Conservation (phyloP, 2,329 filamentous ascomycete species). For the Arthroderma uncinatum region DNA sequence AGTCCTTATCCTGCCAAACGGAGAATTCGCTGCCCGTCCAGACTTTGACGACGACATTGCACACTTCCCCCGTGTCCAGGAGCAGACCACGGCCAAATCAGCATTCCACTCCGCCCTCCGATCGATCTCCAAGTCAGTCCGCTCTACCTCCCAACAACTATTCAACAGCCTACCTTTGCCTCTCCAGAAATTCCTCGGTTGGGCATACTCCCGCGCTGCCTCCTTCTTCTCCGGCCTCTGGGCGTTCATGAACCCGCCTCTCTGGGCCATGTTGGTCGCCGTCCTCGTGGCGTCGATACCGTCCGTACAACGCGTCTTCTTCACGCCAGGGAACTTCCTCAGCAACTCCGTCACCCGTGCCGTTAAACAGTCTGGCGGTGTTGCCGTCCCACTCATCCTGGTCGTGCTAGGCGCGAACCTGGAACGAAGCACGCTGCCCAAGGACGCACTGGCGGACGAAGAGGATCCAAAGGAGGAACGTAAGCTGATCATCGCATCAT, state of each 20-base stretch:
- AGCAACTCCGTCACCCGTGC: conserved; percentile 88
- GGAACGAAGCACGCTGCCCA: conserved; percentile 75
- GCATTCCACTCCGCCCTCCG: background rate
- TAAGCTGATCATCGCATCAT: conserved; percentile 71
- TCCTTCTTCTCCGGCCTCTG: conserved; percentile 58
- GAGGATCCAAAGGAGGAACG: conserved; percentile 59
- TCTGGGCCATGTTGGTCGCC: conserved; percentile 94
- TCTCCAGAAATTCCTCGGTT: conserved; percentile 41
- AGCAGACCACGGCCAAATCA: conserved; percentile 12
- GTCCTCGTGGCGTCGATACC: conserved; percentile 85
- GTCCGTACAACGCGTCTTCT: conserved; percentile 70
- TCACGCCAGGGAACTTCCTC: conserved; percentile 76
- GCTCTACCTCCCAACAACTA: conserved; percentile 33
- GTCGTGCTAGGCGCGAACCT: conserved; percentile 93
- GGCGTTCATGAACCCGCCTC: conserved; percentile 96
- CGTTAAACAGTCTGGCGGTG: conserved; percentile 70
- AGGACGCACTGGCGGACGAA: conserved; percentile 51
- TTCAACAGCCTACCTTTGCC: conserved; percentile 38
- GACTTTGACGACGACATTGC: conserved; percentile 46
- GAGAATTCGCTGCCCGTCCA: conserved; percentile 28
- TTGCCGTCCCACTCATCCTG: conserved; percentile 88
- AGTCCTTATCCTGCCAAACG: background rate
- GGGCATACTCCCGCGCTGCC: conserved; percentile 30
- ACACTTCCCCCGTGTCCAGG: conserved; percentile 38
- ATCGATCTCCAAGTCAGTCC: conserved; percentile 16